phyloP scores from a whole-genome alignment of 495 filamentous ascomycete species.

The Penicillium subrubescens region DNA sequence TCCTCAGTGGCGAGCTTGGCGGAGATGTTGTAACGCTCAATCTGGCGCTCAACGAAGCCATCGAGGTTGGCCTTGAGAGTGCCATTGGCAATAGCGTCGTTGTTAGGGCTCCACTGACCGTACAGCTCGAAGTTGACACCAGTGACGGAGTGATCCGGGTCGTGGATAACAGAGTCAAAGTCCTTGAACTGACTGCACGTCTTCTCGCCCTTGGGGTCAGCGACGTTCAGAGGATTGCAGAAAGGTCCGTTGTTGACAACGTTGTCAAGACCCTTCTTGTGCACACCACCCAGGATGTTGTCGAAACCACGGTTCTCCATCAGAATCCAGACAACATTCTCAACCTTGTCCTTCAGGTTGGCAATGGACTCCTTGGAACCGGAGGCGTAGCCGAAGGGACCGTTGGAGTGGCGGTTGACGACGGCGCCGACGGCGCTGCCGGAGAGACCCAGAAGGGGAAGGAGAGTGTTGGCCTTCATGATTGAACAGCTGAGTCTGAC shows the following conservation, averaged over 20 bases:
- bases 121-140: constrained; percentile 56
- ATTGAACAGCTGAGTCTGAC: constrained; percentile 1
- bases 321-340: constrained; percentile 50
- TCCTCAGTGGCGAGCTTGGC: constrained; percentile 41
- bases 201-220: constrained; percentile 35
- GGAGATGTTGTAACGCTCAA: constrained; percentile 34
- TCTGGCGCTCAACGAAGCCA: constrained; percentile 54
- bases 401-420: constrained; percentile 8
- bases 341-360: constrained; percentile 48
- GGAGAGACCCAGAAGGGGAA: constrained; percentile 30
- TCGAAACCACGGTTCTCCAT: constrained; percentile 52
- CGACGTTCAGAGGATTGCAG: constrained; percentile 43
- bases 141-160: constrained; percentile 53
- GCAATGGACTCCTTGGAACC: constrained; percentile 35
- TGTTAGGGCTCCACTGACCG: constrained; percentile 46
- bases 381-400: constrained; percentile 30
- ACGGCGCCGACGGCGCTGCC: constrained; percentile 25
- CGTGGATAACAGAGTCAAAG: constrained; percentile 50
- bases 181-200: constrained; percentile 44
- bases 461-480: constrained; percentile 30
- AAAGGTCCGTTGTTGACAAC: constrained; percentile 48
- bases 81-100: constrained; percentile 39
- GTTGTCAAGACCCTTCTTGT: constrained; percentile 43
- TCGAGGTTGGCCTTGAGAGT: constrained; percentile 37
- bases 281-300: constrained; percentile 47